Evolutionary conservation across 2,329 filamentous ascomycete species (phyloP), one percentile per base, ranked within the genome.

Genomic region (Curvularia lunata): DNA sequence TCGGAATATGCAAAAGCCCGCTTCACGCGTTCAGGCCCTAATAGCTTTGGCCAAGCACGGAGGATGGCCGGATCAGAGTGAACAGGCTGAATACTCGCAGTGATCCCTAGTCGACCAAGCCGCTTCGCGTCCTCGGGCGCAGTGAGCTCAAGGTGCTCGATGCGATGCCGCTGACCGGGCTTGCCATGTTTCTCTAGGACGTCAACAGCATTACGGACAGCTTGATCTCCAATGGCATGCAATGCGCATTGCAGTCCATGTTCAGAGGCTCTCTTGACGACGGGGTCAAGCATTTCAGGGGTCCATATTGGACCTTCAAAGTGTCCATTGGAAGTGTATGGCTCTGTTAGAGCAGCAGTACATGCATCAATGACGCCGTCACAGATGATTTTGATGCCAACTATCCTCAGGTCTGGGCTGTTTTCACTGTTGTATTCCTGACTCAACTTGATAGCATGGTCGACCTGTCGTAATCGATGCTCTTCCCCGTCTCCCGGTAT

Each of bases 71-170:
- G 87, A 71, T 97, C 92, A 65, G 92, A 91, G 76, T 92, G 96
- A 79, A 96, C 96, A 21, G 92, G 95, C 80, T 97, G 91, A 64
- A 97, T 96, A 55, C 91, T 91, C 58, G 96, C 93, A 54, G 92
- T 97, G 73, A 89, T 87, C 48, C 86, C 85, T 4, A 87, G 75
- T 23, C 76, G 67, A 5, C 85, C 86, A 0, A 89, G 80, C 1
- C 86, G 77, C 2, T 68, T 76, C 0, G 85, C 86, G 63, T 89
- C 87, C 54, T 79, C 77, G 0, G 79, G 78, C 0, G 80, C 80
- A 0, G 86, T 79, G 28, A 89, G 79, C 69, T 89, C 87, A 3
- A 89, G 76, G 67, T 89, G 87, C 73, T 89, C 87, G 62, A 89
- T 86, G 16, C 87, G 81, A 49, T 87, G 87, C 2, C 87, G 81